Evolutionary conservation across 2,329 filamentous ascomycete species (phyloP).

Genomic region (Lasiodiplodia theobromae): DNA sequence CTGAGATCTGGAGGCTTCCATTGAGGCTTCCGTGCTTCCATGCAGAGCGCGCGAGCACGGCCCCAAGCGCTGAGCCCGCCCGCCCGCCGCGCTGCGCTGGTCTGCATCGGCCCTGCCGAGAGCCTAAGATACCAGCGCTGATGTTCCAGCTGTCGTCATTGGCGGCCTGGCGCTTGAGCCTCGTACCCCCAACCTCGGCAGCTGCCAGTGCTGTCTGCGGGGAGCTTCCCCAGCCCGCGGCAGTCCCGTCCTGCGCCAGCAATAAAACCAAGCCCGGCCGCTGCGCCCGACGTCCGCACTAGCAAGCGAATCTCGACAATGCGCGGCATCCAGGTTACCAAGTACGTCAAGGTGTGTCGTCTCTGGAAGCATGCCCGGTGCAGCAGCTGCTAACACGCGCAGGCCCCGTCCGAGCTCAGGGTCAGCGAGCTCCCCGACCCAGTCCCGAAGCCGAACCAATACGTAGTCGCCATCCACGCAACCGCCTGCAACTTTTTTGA

Average conservation of each 20-base stretch:
- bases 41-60: conserved; percentile 21
- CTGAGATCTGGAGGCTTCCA: conserved; percentile 25
- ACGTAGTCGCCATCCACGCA: conserved; percentile 86
- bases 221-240: conserved; percentile 25
- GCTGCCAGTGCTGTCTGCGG: conserved; percentile 1
- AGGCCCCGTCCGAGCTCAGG: conserved; percentile 81
- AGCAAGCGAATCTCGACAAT: conserved; percentile 56
- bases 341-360: conserved; percentile 72
- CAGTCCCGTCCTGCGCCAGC: neutral
- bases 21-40: conserved; percentile 28
- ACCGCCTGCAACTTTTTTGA: conserved; percentile 97
- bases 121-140: conserved; percentile 2
- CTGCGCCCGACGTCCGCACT: neutral
- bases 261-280: neutral
- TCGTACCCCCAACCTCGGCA: conserved; percentile 18
- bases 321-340: conserved; percentile 75
- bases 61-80: neutral
- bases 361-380: neutral
- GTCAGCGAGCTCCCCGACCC: conserved; percentile 80
- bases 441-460: conserved; percentile 73
- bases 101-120: conserved; percentile 2
- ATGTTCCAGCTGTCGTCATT: conserved; percentile 23
- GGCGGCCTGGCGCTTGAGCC: conserved; percentile 23
- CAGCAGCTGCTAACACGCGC: conserved; percentile 20
- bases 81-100: neutral